Base-by-base conservation (phyloP, 176 grass and related monocot genomes). In the Carex littledalei region DNA sequence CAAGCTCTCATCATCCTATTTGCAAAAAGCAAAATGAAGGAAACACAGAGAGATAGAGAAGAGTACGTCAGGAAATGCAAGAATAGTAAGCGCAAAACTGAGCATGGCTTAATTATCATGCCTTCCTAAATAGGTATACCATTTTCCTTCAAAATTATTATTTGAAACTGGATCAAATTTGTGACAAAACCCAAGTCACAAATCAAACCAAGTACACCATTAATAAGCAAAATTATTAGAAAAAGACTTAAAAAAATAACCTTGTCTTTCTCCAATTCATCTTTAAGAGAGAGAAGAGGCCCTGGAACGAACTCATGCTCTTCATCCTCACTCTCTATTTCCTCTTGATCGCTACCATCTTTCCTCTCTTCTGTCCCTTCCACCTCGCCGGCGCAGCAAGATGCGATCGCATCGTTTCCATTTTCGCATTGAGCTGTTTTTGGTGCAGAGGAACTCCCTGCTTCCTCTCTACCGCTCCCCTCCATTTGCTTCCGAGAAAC, bases 231-330 rank as follows among this genome's bases (percentile, higher is more conserved):
- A 31, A 54, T 55, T 18, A 67, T 5, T 14, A 68, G 8, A 21
- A 39, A 20, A 67, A 68, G 15, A 8, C 9, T 3, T 11, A 15
- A 54, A 37, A 64, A 34, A 11, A 63, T 9, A 4, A 86, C 88
- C 88, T 90, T 90, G 41, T 90, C 88, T 76, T 90, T 90, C 70
- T 90, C 88, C 34, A 90, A 75, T 34, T 90, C 80, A 34, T 90
- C 88, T 71, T 86, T 90, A 12, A 90, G 88, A 34, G 88, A 71
- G 59, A 90, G 76, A 73, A 86, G 84, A 20, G 88, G 88, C 17
- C 84, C 85, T 4, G 88, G 88, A 60, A 90, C 80, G 80, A 86
- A 90, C 34, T 64, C 84, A 21, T 80, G 71, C 61, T 54, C 79
- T 11, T 45, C 84, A 29, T 20, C 84, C 49, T 78, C 84, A 53